Percentiles rank a stretch among this genome's conserved stretches.
Evolutionary conservation across 805 yeast genomes (phyloP).

Genomic region (Myxozyma melibiosi): DNA sequence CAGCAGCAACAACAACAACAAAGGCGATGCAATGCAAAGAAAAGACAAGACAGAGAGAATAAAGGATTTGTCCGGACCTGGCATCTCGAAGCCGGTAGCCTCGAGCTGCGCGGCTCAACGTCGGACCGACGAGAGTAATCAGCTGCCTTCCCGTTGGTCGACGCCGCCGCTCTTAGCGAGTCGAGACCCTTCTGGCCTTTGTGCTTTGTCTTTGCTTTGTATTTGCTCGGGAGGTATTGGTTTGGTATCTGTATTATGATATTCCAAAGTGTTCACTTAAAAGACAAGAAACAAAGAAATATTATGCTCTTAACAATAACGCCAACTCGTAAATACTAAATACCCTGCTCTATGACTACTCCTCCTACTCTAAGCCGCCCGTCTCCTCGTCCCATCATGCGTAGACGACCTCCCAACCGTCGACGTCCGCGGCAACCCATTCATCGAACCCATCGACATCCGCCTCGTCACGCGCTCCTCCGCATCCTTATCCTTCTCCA

Average conservation of each 20-base stretch:
- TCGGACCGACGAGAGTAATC: not conserved
- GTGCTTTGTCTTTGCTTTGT: no score
- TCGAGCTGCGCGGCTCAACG: constrained; percentile 10
- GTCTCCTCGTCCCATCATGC: not conserved
- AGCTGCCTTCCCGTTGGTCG: constrained; percentile 5
- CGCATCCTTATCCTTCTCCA: constrained; percentile 52
- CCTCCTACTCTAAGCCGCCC: not conserved
- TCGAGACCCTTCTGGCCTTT: constrained; percentile 8
- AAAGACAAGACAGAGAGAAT: not conserved
- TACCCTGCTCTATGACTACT: no score
- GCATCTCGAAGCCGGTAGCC: constrained; percentile 5
- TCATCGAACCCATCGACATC: constrained; percentile 14
- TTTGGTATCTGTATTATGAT: no score
- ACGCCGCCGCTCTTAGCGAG: not conserved
- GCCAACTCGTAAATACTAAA: no score
- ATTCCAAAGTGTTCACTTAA: no score
- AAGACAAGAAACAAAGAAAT: no score
- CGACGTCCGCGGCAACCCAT: not conserved
- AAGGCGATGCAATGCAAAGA: not conserved
- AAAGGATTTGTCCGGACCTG: not conserved
- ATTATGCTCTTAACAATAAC: no score
- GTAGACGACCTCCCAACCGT: constrained; percentile 8
- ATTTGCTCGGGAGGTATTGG: no score
- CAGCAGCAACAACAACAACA: not conserved
- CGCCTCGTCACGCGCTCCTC: constrained; percentile 16